Evolutionary conservation across 257 asterid species (phyloP), one percentile per base, ranked within the genome.

Genomic region (Jacaranda copaia): DNA sequence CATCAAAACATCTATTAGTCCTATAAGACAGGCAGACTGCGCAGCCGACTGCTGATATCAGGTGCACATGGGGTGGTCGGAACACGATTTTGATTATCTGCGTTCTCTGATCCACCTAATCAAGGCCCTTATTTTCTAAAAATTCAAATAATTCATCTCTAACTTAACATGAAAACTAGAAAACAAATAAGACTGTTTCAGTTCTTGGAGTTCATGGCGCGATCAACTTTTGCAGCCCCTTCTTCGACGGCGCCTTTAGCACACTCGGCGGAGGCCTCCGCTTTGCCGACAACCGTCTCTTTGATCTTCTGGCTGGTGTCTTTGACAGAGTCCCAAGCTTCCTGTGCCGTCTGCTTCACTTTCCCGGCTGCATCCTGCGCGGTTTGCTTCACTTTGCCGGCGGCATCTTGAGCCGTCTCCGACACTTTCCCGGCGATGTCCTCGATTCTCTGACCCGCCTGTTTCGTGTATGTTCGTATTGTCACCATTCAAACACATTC

Each of bases 281-380:
- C 86, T 84, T 81, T 84, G 4, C 87, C 88, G 0, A 25, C 86
- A 76, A 87, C 90, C 6, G 84, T 84, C 15, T 93, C 92, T 79
- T 89, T 93, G 60, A 93, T 78, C 74, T 90, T 88, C 25, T 87
- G 84, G 2, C 89, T 79, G 32, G 91, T 85, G 32, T 83, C 94
- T 74, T 84, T 88, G 1, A 85, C 90, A 0, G 90, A 43, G 8
- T 70, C 93, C 93, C 93, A 88, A 0, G 93, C 94, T 0, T 79
- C 85, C 69, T 85, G 82, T 4, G 88, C 93, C 0, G 88, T 87
- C 19, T 88, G 68, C 82, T 85, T 89, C 57, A 93, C 89, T 78
- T 92, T 92, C 1, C 80, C 96, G 1, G 85, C 84, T 3, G 87
- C 81, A 1, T 83, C 93, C 62, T 83, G 84, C 1, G 89, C 93